Percentiles rank a stretch among this genome's conserved stretches.
Evolutionary conservation across 2,329 filamentous ascomycete species (phyloP).

Genomic region (Fusarium denticulatum): DNA sequence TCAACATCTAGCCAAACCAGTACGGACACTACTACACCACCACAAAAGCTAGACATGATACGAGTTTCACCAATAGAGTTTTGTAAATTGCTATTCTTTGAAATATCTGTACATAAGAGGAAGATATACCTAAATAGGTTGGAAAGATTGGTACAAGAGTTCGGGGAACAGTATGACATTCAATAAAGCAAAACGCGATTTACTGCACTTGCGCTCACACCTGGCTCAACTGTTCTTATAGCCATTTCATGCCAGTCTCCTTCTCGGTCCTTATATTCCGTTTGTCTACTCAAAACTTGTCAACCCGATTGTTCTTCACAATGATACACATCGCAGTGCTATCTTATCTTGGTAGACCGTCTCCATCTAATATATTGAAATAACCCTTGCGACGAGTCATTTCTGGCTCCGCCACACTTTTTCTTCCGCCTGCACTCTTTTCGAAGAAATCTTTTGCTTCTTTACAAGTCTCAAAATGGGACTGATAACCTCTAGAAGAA

Average conservation of each 20-base stretch:
- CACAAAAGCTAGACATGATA: background rate
- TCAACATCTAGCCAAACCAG: background rate
- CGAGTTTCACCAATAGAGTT: constrained; percentile 1
- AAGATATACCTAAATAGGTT: constrained; percentile 30
- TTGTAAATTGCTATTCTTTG: constrained; percentile 30
- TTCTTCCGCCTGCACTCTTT: background rate
- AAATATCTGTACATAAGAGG: constrained; percentile 35
- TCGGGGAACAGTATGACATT: background rate
- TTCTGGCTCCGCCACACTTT: background rate
- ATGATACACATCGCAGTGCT: too few relatives aligned
- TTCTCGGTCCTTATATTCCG: too few relatives aligned
- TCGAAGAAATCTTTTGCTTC: rapidly evolving
- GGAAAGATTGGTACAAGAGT: background rate
- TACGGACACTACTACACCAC: background rate
- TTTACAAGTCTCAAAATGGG: background rate
- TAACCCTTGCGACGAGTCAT: background rate
- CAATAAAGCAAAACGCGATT: background rate
- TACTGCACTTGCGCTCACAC: background rate
- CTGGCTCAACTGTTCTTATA: rapidly evolving
- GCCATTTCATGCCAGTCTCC: background rate
- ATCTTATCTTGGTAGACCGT: background rate
- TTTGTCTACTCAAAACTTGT: background rate
- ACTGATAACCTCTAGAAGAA: background rate
- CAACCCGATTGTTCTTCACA: rapidly evolving
- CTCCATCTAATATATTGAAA: background rate